Evolutionary conservation across 345 rosid genomes (phyloP).

Genomic region (Ceriops tagal): DNA sequence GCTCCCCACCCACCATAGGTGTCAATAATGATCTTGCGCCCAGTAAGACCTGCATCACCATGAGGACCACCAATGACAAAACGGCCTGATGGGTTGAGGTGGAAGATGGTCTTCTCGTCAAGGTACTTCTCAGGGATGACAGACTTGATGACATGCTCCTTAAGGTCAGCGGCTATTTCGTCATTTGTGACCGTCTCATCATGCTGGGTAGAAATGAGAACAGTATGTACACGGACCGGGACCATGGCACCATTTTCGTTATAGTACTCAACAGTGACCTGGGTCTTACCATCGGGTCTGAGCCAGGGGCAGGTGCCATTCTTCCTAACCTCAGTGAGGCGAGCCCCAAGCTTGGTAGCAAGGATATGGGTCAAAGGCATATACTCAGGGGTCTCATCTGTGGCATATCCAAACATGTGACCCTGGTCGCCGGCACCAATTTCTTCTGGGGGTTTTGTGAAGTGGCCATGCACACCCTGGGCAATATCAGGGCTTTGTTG

Average conservation of each 20-base stretch:
- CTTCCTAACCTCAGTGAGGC: constrained; percentile 35
- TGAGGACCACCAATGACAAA: constrained; percentile 40
- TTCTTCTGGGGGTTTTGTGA: constrained; percentile 38
- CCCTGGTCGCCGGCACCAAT: constrained; percentile 41
- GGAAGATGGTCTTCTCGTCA: constrained; percentile 42
- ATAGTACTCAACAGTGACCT: constrained; percentile 34
- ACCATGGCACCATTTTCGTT: constrained; percentile 37
- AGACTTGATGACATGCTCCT: constrained; percentile 37
- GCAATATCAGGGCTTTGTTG: constrained; percentile 39
- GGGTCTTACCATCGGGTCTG: constrained; percentile 39
- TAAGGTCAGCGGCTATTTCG: constrained; percentile 36
- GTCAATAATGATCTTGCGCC: constrained; percentile 38
- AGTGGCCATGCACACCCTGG: constrained; percentile 39
- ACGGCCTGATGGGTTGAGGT: constrained; percentile 38
- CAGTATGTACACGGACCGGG: constrained; percentile 38
- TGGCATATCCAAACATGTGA: constrained; percentile 38
- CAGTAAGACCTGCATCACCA: constrained; percentile 39
- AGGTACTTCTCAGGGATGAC: constrained; percentile 39
- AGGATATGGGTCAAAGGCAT: constrained; percentile 40
- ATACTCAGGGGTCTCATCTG: constrained; percentile 35
- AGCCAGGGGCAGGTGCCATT: constrained; percentile 37
- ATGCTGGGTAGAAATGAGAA: constrained; percentile 38
- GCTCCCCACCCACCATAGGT: constrained; percentile 44
- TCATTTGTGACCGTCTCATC: constrained; percentile 40
- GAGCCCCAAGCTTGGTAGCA: constrained; percentile 38